phyloP scores from a whole-genome alignment of 2,329 filamentous ascomycete genomes.

The Ophiocordyceps camponoti-leonardi region DNA sequence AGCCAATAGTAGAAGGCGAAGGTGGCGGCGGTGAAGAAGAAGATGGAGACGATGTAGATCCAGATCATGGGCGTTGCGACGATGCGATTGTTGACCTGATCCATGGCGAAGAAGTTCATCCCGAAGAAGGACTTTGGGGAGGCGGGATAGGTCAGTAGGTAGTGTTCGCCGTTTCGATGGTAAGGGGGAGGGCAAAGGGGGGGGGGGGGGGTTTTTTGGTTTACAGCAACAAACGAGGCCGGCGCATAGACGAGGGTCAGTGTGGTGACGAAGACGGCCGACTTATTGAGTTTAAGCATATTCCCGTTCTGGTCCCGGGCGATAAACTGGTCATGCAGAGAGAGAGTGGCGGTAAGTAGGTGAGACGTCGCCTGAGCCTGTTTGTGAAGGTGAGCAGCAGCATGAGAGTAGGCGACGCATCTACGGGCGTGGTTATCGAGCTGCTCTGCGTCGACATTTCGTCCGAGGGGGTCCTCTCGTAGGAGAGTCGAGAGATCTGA shows the following conservation, averaged over 20 bases:
- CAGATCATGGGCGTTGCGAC: neutral
- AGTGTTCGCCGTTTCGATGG: no score
- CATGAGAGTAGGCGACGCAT: neutral
- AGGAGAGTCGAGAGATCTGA: neutral
- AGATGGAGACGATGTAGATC: neutral
- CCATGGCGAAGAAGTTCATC: neutral
- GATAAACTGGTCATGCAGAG: neutral
- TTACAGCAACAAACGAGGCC: neutral
- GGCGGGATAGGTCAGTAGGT: no score
- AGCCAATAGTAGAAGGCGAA: neutral
- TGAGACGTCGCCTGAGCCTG: neutral
- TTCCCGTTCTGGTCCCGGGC: neutral
- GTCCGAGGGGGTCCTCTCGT: neutral
- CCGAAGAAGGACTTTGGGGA: neutral
- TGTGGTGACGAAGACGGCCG: neutral
- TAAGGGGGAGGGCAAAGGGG: no score
- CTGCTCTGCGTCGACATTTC: neutral
- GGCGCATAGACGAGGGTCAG: neutral
- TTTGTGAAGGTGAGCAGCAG: neutral
- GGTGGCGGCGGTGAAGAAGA: neutral
- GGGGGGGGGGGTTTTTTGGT: no score
- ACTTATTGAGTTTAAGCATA: neutral
- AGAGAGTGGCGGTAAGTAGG: neutral
- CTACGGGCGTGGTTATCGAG: neutral
- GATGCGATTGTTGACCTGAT: neutral